Percentiles rank a stretch among this genome's conserved stretches.
phyloP scores from a whole-genome alignment of 495 filamentous ascomycete genomes.

The Penicillium ucsense region DNA sequence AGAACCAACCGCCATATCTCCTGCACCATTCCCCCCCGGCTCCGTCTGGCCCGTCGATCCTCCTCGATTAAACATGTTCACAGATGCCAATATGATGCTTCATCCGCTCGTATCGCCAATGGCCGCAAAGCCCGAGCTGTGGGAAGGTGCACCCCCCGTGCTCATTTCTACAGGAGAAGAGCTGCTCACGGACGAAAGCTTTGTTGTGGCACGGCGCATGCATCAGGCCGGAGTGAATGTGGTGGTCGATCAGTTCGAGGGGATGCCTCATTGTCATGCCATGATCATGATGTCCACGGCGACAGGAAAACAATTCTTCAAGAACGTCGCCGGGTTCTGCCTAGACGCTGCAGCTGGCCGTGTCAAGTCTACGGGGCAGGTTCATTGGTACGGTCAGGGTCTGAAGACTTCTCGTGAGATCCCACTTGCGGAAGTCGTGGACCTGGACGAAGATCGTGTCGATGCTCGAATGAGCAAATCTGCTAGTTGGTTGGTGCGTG shows the following conservation, averaged over 20 bases:
- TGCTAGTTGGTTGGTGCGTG: constrained; percentile 34
- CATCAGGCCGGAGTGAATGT: constrained; percentile 53
- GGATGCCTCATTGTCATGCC: constrained; percentile 84
- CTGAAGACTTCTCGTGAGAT: constrained; percentile 41
- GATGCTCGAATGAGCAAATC: constrained; percentile 36
- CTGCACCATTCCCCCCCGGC: constrained; percentile 37
- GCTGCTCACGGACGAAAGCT: constrained; percentile 62
- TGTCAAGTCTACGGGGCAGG: constrained; percentile 13
- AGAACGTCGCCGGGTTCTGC: constrained; percentile 49
- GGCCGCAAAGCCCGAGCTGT: constrained; percentile 43
- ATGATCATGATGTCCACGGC: constrained; percentile 46
- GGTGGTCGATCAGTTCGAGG: constrained; percentile 66
- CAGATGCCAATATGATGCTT: constrained; percentile 46
- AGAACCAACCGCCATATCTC: constrained; percentile 8
- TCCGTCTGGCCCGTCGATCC: constrained; percentile 63
- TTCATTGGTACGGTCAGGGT: constrained; percentile 45
- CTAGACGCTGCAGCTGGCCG: constrained; percentile 24
- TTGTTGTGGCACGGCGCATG: constrained; percentile 50
- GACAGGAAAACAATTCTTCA: constrained; percentile 42
- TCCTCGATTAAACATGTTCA: constrained; percentile 60
- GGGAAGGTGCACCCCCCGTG: constrained; percentile 61
- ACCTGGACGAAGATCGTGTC: constrained; percentile 45
- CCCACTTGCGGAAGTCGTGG: constrained; percentile 39
- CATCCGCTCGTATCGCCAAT: constrained; percentile 74
- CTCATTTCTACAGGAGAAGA: constrained; percentile 74